These are phyloP conservation scores for Suhomyces emberorum DNA, from an alignment of 805 yeast genomes.

Conservation along the genomic window DNA sequence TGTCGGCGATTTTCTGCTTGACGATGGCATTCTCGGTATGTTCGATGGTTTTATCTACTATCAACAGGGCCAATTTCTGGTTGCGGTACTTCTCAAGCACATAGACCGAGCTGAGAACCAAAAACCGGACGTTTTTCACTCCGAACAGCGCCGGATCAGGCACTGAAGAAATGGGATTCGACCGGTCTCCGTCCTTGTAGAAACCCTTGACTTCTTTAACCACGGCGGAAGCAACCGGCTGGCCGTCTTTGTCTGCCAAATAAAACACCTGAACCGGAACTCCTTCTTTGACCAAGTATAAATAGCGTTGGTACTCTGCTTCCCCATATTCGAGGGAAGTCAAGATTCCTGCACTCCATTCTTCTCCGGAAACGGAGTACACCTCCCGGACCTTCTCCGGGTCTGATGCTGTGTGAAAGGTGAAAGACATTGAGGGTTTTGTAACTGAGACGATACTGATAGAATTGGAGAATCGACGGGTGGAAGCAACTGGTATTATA, in stretches of 20 bases:
- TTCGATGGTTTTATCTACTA: constrained; percentile 27
- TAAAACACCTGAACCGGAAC: constrained; percentile 23
- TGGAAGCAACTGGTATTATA: not conserved
- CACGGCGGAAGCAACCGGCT: constrained; percentile 20
- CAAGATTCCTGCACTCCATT: constrained; percentile 20
- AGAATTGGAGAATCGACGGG: not conserved
- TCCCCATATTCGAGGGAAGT: constrained; percentile 23
- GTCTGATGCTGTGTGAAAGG: constrained; percentile 21
- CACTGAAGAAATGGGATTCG: constrained; percentile 21
- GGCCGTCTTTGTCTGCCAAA: constrained; percentile 20
- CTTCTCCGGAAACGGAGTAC: constrained; percentile 20
- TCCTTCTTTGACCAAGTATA: constrained; percentile 11
- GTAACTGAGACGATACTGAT: too few relatives aligned
- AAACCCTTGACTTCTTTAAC: constrained; percentile 26
- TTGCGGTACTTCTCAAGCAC: constrained; percentile 23
- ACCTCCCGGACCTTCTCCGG: constrained; percentile 19
- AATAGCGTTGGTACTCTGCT: constrained; percentile 11
- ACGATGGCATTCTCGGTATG: constrained; percentile 30
- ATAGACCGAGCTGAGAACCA: constrained; percentile 27
- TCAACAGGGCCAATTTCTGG: constrained; percentile 26
- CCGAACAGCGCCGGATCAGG: constrained; percentile 34
- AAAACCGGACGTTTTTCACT: constrained; percentile 26
- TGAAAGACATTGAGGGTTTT: constrained; percentile 8
- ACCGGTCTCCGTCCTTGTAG: constrained; percentile 25
- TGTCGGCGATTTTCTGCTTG: constrained; percentile 19